phyloP scores from a whole-genome alignment of 768 basidiomycete species.

The Royoungia palumana region DNA sequence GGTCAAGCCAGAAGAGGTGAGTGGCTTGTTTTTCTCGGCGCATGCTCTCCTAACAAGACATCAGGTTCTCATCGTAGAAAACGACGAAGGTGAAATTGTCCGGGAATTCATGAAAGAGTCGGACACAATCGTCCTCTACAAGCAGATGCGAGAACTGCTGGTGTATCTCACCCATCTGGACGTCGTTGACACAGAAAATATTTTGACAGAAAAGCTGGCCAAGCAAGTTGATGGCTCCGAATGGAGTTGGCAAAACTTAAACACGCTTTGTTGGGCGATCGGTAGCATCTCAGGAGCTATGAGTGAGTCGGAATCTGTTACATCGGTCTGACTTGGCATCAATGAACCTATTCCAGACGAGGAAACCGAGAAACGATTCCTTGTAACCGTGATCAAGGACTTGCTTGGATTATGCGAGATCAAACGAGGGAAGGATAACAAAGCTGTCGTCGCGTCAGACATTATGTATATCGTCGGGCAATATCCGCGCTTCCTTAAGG shows the following conservation, averaged over 20 bases:
- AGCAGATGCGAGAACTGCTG: constrained; percentile 95
- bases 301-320: constrained; percentile 58
- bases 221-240: constrained; percentile 97
- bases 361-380: constrained; percentile 97
- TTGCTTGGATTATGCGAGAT: constrained; percentile 96
- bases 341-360: constrained; percentile 58
- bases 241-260: constrained; percentile 99
- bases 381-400: constrained; percentile 99
- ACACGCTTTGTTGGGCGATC: constrained; percentile 99
- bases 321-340: background rate
- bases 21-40: constrained; percentile 15
- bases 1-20: constrained; percentile 98
- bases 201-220: constrained; percentile 93
- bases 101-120: constrained; percentile 99
- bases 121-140: constrained; percentile 98
- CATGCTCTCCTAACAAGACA: constrained; percentile 5
- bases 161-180: constrained; percentile 98
- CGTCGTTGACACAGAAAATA: constrained; percentile 92
- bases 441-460: constrained; percentile 94
- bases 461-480: constrained; percentile 99
- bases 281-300: constrained; percentile 98
- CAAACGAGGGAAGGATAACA: constrained; percentile 99
- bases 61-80: constrained; percentile 96
- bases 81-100: constrained; percentile 99
- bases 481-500: constrained; percentile 98